Evolutionary conservation across 768 basidiomycete genomes (phyloP).

Genomic region (Candolleomyces aberdarensis): DNA sequence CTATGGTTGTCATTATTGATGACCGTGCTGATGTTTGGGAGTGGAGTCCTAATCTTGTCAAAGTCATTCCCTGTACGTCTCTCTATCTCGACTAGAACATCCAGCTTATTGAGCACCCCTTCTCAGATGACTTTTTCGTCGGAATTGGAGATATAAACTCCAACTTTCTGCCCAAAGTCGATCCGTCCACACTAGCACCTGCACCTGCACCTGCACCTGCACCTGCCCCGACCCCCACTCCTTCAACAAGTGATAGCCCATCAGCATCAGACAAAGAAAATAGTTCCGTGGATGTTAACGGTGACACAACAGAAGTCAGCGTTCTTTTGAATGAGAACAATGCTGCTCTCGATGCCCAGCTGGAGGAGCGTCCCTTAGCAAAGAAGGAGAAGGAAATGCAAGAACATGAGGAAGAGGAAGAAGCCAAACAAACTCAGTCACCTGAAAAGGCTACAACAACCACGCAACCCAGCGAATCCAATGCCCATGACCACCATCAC

Average conservation of each 20-base stretch:
- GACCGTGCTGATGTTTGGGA: constrained; percentile 99
- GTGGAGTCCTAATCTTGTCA: constrained; percentile 93
- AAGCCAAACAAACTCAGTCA: constrained; percentile 13
- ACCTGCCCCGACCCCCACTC: background rate
- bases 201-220: constrained; percentile 3
- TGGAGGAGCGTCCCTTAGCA: constrained; percentile 83
- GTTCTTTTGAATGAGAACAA: constrained; percentile 64
- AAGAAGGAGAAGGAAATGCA: constrained; percentile 82
- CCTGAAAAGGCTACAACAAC: constrained; percentile 15
- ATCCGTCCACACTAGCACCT: constrained; percentile 43
- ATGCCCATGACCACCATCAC: constrained; percentile 33
- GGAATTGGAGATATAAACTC: constrained; percentile 99
- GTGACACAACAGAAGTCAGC: constrained; percentile 45
- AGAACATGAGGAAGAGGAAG: constrained; percentile 31
- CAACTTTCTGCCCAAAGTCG: constrained; percentile 81
- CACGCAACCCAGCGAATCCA: constrained; percentile 14
- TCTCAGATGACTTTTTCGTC: constrained; percentile 91
- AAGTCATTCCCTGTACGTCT: constrained; percentile 89
- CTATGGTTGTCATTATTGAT: constrained; percentile 99
- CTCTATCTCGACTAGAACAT: constrained; percentile 1
- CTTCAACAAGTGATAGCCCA: constrained; percentile 12
- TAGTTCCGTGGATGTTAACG: constrained; percentile 41
- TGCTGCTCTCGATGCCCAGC: constrained; percentile 75
- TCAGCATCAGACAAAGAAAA: constrained; percentile 17
- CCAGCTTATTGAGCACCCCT: constrained; percentile 13